These are phyloP conservation scores for Gymnopus androsaceus DNA, from an alignment of 1,284 basidiomycete genomes.

Conservation along the genomic window DNA sequence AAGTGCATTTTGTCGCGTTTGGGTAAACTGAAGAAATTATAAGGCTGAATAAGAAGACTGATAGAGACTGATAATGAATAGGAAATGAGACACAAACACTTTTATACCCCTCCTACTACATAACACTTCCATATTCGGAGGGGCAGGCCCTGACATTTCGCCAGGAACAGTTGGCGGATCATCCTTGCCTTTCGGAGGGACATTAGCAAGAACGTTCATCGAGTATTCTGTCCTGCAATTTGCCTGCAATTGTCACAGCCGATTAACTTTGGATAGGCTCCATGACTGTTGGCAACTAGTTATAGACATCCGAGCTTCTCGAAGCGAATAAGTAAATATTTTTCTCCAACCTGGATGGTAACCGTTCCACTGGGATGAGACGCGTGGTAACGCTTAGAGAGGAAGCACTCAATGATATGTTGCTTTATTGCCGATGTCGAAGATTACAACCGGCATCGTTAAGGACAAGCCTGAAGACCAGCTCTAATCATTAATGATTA, in stretches of 20 bases:
- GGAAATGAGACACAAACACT: too few relatives aligned
- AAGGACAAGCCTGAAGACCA: too few relatives aligned
- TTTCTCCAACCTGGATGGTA: too few relatives aligned
- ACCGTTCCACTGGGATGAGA: too few relatives aligned
- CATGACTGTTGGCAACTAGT: too few relatives aligned
- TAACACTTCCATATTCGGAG: not conserved
- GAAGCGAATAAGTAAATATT: not conserved
- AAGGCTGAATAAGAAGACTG: not conserved
- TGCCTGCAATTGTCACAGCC: not conserved
- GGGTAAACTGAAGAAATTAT: not conserved
- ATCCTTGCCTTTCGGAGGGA: not conserved
- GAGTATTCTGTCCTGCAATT: not conserved
- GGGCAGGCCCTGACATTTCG: not conserved
- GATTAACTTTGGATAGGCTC: not conserved
- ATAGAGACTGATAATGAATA: too few relatives aligned
- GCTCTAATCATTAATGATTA: too few relatives aligned
- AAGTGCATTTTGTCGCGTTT: slow-evolving; percentile 1
- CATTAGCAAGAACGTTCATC: not conserved
- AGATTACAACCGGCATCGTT: too few relatives aligned
- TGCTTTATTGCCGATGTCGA: too few relatives aligned
- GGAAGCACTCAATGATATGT: too few relatives aligned
- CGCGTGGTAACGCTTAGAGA: too few relatives aligned
- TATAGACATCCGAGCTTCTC: not conserved
- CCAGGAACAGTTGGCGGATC: slow-evolving; percentile 1
- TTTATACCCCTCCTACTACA: too few relatives aligned